Evolutionary conservation across 495 filamentous ascomycete species (phyloP), one percentile per base, ranked within the genome.

Genomic region (Talaromyces trachyspermus): DNA sequence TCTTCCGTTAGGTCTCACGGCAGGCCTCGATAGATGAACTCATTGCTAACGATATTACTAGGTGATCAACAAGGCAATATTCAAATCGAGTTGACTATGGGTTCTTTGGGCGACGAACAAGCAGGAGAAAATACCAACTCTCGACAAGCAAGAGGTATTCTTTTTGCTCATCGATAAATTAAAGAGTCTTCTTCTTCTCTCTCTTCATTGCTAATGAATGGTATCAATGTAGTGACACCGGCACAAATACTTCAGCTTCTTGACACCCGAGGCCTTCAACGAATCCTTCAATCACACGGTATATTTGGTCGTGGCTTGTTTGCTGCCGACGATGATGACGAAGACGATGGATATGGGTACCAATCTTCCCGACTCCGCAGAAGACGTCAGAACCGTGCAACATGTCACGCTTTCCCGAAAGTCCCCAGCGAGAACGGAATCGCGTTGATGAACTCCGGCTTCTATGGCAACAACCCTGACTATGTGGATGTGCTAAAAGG

Each of bases 371-470:
- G 59, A 46, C 52, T 54, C 12, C 51, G 55, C 5, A 42, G 55
- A n/a, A 49, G 58, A 42, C 20, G 46, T 24, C 45, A 56, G 33
- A 54, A 57, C 18, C 51, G 63, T 36, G 38, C 54, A 0, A 58
- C 62, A 7, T 65, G 71, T 27, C 65, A 71, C 5, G 61, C 75
- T 43, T 86, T 84, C 46, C 87, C 89, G 14, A 81, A 81, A 48
- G 79, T 94, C 0, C 89, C 89, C 0, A 91, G 82, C 55, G 81
- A 88, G 5, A 72, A 79, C 46, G 89, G 89, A 8, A 72, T 61
- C 45, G 75, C 81, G 46, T 64, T 95, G 53, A 95, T 95, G 89
- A 68, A 77, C 20, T 81, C 81, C 12, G 89, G 89, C 1, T 70
- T 69, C 4, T 95, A 94, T 57, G 89, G 89, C 3, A 70, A 70